These are phyloP conservation scores for Coemansia sp. DNA, from an alignment of 192 early-diverging fungal species.

Conservation along the genomic window DNA sequence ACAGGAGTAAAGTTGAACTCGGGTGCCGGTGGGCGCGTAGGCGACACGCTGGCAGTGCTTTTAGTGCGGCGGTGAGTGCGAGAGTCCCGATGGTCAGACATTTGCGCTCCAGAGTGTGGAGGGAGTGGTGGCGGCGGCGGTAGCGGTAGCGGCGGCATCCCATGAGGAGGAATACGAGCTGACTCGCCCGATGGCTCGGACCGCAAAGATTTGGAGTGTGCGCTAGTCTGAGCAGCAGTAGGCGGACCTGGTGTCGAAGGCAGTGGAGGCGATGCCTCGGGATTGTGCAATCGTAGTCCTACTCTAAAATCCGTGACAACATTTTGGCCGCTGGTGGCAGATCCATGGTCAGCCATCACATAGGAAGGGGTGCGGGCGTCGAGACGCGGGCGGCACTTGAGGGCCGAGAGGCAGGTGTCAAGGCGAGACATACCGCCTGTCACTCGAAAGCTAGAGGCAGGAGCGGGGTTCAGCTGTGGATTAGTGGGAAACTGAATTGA, in stretches of 20 bases:
- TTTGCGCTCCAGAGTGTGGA: not conserved
- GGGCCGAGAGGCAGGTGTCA: conserved; percentile 35
- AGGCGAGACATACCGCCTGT: conserved; percentile 19
- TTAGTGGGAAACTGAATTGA: conserved; percentile 46
- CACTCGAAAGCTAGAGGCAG: not conserved
- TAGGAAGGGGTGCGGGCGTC: conserved; percentile 5
- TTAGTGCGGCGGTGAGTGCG: not conserved
- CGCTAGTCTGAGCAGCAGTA: not conserved
- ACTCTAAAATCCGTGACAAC: conserved; percentile 45
- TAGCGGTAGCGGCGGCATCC: not conserved
- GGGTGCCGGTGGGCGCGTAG: not conserved
- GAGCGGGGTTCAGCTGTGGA: conserved; percentile 23
- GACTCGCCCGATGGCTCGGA: not conserved
- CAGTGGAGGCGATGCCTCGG: conserved; percentile 3
- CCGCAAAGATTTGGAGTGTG: conserved; percentile 1
- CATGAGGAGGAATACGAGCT: not conserved
- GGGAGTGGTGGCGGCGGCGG: not conserved
- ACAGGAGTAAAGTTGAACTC: conserved; percentile 5
- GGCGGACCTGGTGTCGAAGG: not conserved
- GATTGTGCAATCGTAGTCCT: conserved; percentile 23
- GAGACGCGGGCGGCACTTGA: conserved; percentile 31
- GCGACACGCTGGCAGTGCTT: conserved; percentile 2
- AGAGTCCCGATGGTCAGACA: not conserved
- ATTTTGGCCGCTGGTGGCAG: conserved; percentile 22
- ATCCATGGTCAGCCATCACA: conserved; percentile 23